Evolutionary conservation across 495 filamentous ascomycete genomes (phyloP).

Genomic region (Trypethelium eluteriae): DNA sequence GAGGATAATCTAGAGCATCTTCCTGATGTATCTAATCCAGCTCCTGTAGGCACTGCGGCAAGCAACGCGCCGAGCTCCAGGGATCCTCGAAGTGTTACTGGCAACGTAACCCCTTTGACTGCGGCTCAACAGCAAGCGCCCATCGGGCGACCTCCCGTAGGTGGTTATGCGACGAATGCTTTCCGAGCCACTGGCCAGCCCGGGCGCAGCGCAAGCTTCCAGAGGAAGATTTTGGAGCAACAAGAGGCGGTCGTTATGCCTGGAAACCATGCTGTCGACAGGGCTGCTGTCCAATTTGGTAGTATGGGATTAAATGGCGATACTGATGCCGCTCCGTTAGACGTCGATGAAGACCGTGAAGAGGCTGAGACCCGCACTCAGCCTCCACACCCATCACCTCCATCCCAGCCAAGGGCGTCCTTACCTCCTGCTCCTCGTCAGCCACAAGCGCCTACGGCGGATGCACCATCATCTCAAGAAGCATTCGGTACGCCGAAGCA

Average conservation of each 20-base stretch:
- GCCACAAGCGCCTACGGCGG: constrained; percentile 23
- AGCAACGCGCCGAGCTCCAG: constrained; percentile 81
- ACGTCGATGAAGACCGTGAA: constrained; percentile 89
- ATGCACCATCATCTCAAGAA: constrained; percentile 24
- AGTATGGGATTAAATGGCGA: constrained; percentile 84
- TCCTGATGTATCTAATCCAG: constrained; percentile 65
- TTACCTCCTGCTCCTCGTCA: constrained; percentile 62
- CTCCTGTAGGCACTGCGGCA: constrained; percentile 73
- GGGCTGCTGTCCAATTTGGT: constrained; percentile 92
- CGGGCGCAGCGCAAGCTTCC: constrained; percentile 62
- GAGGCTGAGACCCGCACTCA: constrained; percentile 91
- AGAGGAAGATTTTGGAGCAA: constrained; percentile 81
- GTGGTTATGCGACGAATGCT: constrained; percentile 66
- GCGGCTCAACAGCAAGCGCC: constrained; percentile 41
- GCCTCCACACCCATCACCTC: constrained; percentile 87
- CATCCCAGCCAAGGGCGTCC: constrained; percentile 81
- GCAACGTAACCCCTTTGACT: constrained; percentile 52
- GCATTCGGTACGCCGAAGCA: constrained; percentile 38
- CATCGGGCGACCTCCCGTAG: constrained; percentile 52
- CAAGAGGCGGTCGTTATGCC: constrained; percentile 98
- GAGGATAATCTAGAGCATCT: constrained; percentile 86
- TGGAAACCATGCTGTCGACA: constrained; percentile 91
- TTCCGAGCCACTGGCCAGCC: constrained; percentile 60
- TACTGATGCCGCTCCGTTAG: constrained; percentile 51
- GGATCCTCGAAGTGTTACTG: constrained; percentile 53